Evolutionary conservation across 2,329 filamentous ascomycete species (phyloP), one percentile per base, ranked within the genome.

Genomic region (Annulohypoxylon truncatum): DNA sequence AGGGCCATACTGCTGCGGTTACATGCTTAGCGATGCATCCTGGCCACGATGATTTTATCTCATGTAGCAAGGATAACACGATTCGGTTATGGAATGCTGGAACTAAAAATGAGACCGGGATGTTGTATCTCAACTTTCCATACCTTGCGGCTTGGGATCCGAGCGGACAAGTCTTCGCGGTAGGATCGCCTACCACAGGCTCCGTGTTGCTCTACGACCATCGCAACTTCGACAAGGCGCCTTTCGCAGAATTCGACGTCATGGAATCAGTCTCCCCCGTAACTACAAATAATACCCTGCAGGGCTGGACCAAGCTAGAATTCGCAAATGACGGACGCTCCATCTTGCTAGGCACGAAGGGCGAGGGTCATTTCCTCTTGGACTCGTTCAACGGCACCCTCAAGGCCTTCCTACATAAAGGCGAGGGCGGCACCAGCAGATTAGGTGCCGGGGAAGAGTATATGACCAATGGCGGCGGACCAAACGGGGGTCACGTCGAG

Each of bases 281-380:
- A 53, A 82, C 87, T 68, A 79, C 83, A 4, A 86, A 90, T 50
- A 89, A 91, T 54, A 79, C 85, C 1, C 82, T 87, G 66, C 85
- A 85, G 55, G 90, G 90, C 9, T 99, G 96, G 96, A 96, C 92
- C 1, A 94, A 92, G 72, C 85, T 99, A 42, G 94, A 97, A 74
- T 98, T 99, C 77, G 96, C 93, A 62, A 99, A 99, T 74, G 96
- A 99, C 74, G 96, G 96, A 15, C 97, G 97, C 75, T 88, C 88
- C 65, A 80, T 99, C 50, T 85, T 99, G 4, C 79, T 99, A 15
- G 92, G 92, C 12, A 98, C 95, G 1, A 92, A 90, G 51, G 93
- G 92, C 5, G 86, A 86, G 54, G 93, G 94, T 0, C 96, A 99
- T 78, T 97, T 96, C 75, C 82, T 99, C 2, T 83, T 99, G n/a